Percentiles rank a stretch among this genome's conserved stretches.
Evolutionary conservation across 1,284 basidiomycete species (phyloP).

Genomic region (Coriolopsis trogii): DNA sequence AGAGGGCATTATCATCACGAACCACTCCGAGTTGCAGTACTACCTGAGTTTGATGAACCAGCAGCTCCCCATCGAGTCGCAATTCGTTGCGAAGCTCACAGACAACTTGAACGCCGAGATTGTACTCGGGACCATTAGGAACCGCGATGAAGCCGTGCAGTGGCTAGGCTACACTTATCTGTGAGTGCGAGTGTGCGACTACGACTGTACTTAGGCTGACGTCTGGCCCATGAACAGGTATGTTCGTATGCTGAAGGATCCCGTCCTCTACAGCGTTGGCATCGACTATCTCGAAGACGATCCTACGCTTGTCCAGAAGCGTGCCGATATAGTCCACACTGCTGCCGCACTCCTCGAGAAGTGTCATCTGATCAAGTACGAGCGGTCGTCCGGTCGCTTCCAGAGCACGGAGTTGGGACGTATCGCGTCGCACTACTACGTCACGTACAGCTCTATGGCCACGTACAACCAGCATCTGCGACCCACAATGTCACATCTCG

Average conservation of each 20-base stretch:
- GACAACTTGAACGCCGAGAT: slow-evolving; percentile 99
- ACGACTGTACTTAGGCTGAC: too few relatives aligned
- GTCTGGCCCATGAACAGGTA: slow-evolving; percentile 56
- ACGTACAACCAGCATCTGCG: slow-evolving; percentile 96
- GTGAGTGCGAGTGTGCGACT: slow-evolving; percentile 57
- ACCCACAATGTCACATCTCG: slow-evolving; percentile 85
- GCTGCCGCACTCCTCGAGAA: slow-evolving; percentile 95
- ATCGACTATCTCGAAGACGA: slow-evolving; percentile 93
- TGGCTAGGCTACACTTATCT: slow-evolving; percentile 97
- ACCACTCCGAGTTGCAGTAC: slow-evolving; percentile 96
- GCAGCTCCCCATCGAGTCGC: slow-evolving; percentile 96
- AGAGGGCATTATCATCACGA: slow-evolving; percentile 99
- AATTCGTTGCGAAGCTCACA: slow-evolving; percentile 90
- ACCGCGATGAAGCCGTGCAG: slow-evolving; percentile 96
- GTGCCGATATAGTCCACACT: slow-evolving; percentile 92
- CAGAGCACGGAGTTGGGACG: slow-evolving; percentile 91
- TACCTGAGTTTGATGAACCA: slow-evolving; percentile 94
- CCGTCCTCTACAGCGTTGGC: slow-evolving; percentile 88
- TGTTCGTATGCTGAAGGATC: slow-evolving; percentile 94
- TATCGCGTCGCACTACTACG: slow-evolving; percentile 97
- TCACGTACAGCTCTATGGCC: slow-evolving; percentile 95
- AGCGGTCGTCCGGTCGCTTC: slow-evolving; percentile 87
- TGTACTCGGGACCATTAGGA: slow-evolving; percentile 93
- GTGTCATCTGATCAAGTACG: slow-evolving; percentile 93
- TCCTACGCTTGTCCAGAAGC: slow-evolving; percentile 86